Base-by-base conservation (phyloP, 257 asterid species). In the Scutellaria galericulata region DNA sequence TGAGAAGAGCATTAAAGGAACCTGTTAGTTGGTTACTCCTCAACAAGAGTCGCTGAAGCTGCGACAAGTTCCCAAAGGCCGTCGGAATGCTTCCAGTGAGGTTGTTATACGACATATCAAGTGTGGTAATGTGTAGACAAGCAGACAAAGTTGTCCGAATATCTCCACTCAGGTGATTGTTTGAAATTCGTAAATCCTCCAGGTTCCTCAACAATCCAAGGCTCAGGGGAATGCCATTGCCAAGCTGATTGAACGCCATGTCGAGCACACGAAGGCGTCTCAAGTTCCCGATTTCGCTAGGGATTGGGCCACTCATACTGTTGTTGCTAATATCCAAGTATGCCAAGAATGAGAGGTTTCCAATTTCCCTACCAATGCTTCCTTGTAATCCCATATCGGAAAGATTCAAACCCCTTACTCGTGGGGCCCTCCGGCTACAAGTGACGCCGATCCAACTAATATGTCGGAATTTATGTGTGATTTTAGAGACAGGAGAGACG, bases 391-490 rank as follows among this genome's bases (percentile, higher is more conserved):
- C 66, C 66, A 60, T 60, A 7, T 4, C 6, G 7, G 66, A 60
- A 7, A 60, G 72, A 48, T 66, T 3, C 5, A 66, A 8, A n/a
- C n/a, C 12, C 10, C 31, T 66, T 2, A 64, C 71, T 41, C 77
- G 42, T 7, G 9, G 13, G 8, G n/a, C 24, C 66, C 47, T 37
- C 3, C 9, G 59, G 47, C 77, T 15, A 5, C 77, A 73, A n/a
- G 35, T 63, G 54, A 73, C 44, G 10, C 71, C 77, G 15, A 40
- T 50, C 77, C 64, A 72, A 0, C 14, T 7, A 72, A 51, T 5
- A 63, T 62, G 39, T 62, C 39, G 39, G 68, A 40, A 1, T 41
- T 15, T 1, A 62, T 7, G n/a, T 7, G 14, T 0, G 68, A 5
- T 40, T 14, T 41, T 31, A 62, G 39, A 7, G 37, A 7, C 4